Base-by-base conservation (phyloP, 2,329 filamentous ascomycete genomes). In the Calonectria honghensis region DNA sequence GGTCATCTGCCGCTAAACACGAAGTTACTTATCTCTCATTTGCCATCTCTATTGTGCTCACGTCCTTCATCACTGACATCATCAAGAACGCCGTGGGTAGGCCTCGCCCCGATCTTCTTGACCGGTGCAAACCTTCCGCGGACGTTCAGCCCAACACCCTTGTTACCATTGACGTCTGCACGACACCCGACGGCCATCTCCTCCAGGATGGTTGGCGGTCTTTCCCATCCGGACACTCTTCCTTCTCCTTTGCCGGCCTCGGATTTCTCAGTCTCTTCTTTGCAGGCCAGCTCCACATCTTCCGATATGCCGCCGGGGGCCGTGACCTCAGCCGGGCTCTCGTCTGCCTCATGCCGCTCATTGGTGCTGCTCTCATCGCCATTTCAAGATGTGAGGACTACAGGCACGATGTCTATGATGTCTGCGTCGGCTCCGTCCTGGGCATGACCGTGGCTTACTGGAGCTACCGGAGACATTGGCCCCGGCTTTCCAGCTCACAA, bases 61-160 rank as follows among this genome's bases (percentile, higher is more conserved):
- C 95, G 0, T 91, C 92, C 7, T 94, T 98, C 84, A 88, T 98
- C 54, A 98, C 97, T 57, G 96, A 98, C 83, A 87, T 96, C 35
- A 90, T 98, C 82, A 99, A 99, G 86, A 98, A 98, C 82, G 91
- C 94, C 13, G 94, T 96, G 32, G 95, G 95, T 11, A 88, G 95
- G 14, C 95, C 96, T 20, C 86, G 91, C 7, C 91, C 91, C 0
- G 91, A 92, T 77, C 83, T 92, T 5, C 82, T 92, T 32, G 92
- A 94, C n/a, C 93, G 97, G 48, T 99, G 97, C 86, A 93, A 94
- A 77, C 96, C 97, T 0, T 86, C 81, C 0, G 39, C 82, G 0
- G 87, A 84, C 41, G 91, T 90, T 3, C 86, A 89, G 51, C 82
- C 82, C 7, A 81, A 90, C 77, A 83, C 85, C 5, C 88, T 94